Evolutionary conservation across 768 basidiomycete species (phyloP), one percentile per base, ranked within the genome.

Genomic region (Leccinum longicurvipes): DNA sequence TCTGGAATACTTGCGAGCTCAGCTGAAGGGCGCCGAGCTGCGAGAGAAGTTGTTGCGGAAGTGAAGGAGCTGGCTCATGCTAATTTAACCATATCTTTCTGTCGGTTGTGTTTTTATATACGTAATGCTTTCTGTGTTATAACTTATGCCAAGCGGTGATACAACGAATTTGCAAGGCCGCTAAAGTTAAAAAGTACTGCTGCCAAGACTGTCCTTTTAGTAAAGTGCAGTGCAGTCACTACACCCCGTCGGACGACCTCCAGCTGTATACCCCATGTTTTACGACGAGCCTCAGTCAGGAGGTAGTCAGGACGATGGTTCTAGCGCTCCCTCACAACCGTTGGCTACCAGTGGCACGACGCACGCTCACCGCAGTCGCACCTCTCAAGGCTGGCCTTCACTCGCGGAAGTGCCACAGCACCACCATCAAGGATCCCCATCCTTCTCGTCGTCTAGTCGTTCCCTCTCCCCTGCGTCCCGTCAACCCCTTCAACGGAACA

Each of bases 11-110:
- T 73, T 93, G 62, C 82, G 87, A 32, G 91, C 91, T 34, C 87
- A 88, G 72, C 67, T 93, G 66, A 91, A 91, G 72, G 86, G 87
- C 19, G 91, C 89, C 2, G 87, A 91, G 73, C 68, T 93, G 64
- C 88, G 87, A 59, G 91, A 93, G 75, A 89, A 90, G 68, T 72
- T 93, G 62, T 61, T 87, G 76, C 83, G 81, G 67, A 85, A 80
- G 67, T 84, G 61, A 76, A 45, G 24, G 50, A 42, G 31, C 29
- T 39, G n/a, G 28, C 46, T 54, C 42, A 31, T 50, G 24, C 50
- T 55, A 28, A 29, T 29, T 29, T 29, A 36, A 10, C 34, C 17
- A 31, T 49, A 50, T 45, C 62, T 53, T 56, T 60, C 50, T 25
- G 15, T 42, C 25, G 14, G 25, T 56, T 48, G 32, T 63, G 60